Base-by-base conservation (phyloP, 2,329 filamentous ascomycete genomes). In the Dichotomopilus funicola region DNA sequence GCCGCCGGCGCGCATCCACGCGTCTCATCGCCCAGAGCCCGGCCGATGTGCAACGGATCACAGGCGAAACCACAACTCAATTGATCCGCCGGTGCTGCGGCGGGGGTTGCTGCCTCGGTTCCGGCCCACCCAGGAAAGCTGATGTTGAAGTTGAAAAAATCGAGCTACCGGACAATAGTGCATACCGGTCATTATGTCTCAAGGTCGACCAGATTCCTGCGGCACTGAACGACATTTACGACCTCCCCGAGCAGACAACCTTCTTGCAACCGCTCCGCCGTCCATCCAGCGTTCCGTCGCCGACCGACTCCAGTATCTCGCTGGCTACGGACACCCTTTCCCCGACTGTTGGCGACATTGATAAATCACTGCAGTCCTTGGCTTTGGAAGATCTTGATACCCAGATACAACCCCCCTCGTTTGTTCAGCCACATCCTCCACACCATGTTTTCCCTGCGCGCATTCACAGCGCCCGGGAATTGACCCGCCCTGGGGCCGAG, bases 391-490 rank as follows among this genome's bases (percentile, higher is more conserved):
- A 73, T 41, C 68, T 83, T 55, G 77, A 86, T 64, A 85, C 82
- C 3, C 68, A 73, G 8, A 77, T 83, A 57, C 87, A 92, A 67
- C 92, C 94, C 13, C 94, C 94, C 6, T 79, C 78, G 57, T 99
- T 91, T 66, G 91, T 99, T 53, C 90, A 96, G 69, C 94, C 94
- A 33, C 94, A 99, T 70, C 90, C 90, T 55, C 94, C 94, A 0
- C 94, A 95, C 72, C 80, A 92, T 62, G 91, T 97, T 58, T 95
- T 88, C 72, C 87, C 91, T 1, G 91, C 92, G n/a, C 89, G 85
- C 61, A 82, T 99, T 47, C 87, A 90, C 71, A 85, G 85, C 64
- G 83, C 90, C 2, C 86, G 94, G 54, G 91, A 96, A 72, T 75
- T 99, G 68, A 99, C 94, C 10, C 87, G 83, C 68, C 78, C 82